Base-by-base conservation (phyloP, 2,329 filamentous ascomycete species). In the Colletotrichum limetticola region DNA sequence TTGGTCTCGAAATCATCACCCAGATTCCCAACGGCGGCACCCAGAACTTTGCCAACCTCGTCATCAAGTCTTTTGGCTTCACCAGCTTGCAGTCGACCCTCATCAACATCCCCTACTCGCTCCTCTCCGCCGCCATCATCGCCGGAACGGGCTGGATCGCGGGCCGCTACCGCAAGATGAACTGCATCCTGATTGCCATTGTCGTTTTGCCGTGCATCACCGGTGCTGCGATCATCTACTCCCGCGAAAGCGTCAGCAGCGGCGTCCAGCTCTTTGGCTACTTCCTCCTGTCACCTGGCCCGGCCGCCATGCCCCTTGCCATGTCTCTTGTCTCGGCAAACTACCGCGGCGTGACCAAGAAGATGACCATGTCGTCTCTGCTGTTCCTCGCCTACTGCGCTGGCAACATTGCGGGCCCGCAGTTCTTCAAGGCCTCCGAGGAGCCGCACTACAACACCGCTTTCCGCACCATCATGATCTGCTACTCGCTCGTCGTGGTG, bases 11-110 rank as follows among this genome's bases (percentile, higher is more conserved):
- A 26, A 74, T 91, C 5, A 78, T 88, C 3, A 87, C 85, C 2
- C 87, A 90, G 78, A 91, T 92, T 28, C 89, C 90, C 53, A 92
- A 91, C 74, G 90, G 90, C 37, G 90, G 90, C 28, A 90, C 88
- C 0, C 87, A 89, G 75, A 88, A 86, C 75, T 91, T 91, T 61
- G 86, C 87, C 53, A 91, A 90, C 76, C 84, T 90, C 46, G 86
- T 90, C 66, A 84, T 90, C 77, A 83, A 82, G 58, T 88, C 87
- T 5, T 90, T 91, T 63, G 86, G 87, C 9, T 90, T 90, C 78
- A 86, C 86, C 0, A 84, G 85, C 49, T 80, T 91, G 37, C 83
- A 90, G 77, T 86, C 87, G 1, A 85, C 87, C 22, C 85, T 90
- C 37, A 85, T 91, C 78, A 89, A 89, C 75, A 89, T 91, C 66